Percentiles rank a stretch among this genome's conserved stretches.
phyloP scores from a whole-genome alignment of 78 protist species.

The Fonticula alba region DNA sequence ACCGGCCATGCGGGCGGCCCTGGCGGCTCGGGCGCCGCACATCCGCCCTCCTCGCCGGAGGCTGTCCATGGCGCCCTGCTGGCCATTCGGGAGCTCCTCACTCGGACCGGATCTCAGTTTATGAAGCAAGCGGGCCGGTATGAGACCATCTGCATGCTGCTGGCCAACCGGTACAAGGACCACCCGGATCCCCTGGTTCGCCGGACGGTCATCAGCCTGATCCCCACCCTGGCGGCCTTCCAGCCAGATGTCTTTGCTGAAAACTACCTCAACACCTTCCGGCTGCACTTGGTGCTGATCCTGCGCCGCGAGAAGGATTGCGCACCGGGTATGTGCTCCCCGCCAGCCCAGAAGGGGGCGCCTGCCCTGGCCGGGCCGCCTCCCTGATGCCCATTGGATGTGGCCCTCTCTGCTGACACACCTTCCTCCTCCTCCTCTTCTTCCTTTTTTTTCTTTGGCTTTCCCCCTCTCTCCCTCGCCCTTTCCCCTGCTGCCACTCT shows the following conservation, averaged over 20 bases:
- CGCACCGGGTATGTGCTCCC: too few species aligned
- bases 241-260: not conserved
- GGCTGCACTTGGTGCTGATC: not conserved
- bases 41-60: too few species aligned
- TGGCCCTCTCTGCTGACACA: too few species aligned
- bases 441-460: too few species aligned
- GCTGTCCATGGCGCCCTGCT: conserved; percentile 21
- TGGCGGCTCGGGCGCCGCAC: too few species aligned
- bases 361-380: not conserved
- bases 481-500: too few species aligned
- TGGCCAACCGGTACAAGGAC: conserved; percentile 5
- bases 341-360: too few species aligned
- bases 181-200: conserved; percentile 2
- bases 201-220: conserved; percentile 2
- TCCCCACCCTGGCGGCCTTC: conserved; percentile 8
- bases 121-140: not conserved
- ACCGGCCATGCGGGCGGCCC: too few species aligned
- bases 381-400: conserved; percentile 7
- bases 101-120: conserved; percentile 1
- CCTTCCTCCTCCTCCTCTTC: too few species aligned
- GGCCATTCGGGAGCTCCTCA: conserved; percentile 13
- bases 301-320: not conserved
- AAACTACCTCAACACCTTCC: not conserved
- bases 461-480: too few species aligned
- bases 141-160: conserved; percentile 3